A percentile compares a stretch with the other conserved stretches of the same genome.
These are phyloP conservation scores for Amylostereum areolatum DNA, from an alignment of 1,284 basidiomycete genomes.

Conservation along the genomic window DNA sequence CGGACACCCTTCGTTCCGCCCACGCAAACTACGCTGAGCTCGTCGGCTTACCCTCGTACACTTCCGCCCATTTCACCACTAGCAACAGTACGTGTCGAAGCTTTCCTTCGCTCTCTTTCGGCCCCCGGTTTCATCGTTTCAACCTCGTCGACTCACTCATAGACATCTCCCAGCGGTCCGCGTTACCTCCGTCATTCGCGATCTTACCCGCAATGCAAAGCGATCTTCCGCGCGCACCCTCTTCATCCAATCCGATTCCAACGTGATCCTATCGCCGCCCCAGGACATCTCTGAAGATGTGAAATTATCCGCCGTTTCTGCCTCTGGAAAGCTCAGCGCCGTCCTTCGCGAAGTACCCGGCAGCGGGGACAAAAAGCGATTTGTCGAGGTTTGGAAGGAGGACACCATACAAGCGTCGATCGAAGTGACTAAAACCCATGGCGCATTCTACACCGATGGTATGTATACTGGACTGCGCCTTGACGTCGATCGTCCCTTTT, in stretches of 20 bases:
- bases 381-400: conserved; percentile 57
- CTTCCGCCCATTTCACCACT: conserved; percentile 18
- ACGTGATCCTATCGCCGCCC: conserved; percentile 19
- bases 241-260: conserved; percentile 20
- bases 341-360: conserved; percentile 37
- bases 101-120: background rate
- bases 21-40: conserved; percentile 15
- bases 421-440: conserved; percentile 57
- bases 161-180: conserved; percentile 29
- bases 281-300: conserved; percentile 38
- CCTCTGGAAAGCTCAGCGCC: conserved; percentile 37
- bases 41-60: conserved; percentile 19
- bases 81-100: conserved; percentile 9
- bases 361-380: conserved; percentile 35
- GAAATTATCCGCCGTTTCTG: conserved; percentile 36
- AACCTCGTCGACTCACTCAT: no score
- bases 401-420: conserved; percentile 33
- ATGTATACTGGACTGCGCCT: background rate
- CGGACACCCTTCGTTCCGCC: no score
- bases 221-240: conserved; percentile 38
- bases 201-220: conserved; percentile 45
- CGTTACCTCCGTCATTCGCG: conserved; percentile 36
- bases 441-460: conserved; percentile 61
- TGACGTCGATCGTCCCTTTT: background rate
- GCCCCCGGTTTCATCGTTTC: no score